phyloP scores from a whole-genome alignment of 2,329 filamentous ascomycete species.

The Penicillium sp. region DNA sequence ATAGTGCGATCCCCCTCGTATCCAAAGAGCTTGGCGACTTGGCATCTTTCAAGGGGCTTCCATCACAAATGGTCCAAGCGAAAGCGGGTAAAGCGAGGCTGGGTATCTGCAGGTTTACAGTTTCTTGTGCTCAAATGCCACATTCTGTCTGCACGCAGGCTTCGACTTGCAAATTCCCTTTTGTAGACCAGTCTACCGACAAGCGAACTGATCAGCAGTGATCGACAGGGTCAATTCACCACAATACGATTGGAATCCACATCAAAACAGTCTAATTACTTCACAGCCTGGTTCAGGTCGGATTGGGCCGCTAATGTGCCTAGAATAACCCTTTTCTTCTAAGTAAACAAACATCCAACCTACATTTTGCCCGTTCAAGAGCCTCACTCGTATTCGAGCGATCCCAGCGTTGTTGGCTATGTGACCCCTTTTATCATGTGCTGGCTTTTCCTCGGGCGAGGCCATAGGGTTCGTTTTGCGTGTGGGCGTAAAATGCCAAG shows the following conservation, averaged over 20 bases:
- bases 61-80: neutral
- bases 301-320: neutral
- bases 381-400: neutral
- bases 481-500: too few species aligned
- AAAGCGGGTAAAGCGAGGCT: neutral
- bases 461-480: neutral
- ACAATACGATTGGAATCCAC: neutral
- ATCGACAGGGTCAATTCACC: slow-evolving; percentile 1
- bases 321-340: neutral
- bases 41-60: neutral
- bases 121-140: too few species aligned
- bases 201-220: neutral
- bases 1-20: neutral
- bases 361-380: neutral
- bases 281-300: neutral
- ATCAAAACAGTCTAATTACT: neutral
- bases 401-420: neutral
- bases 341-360: too few species aligned
- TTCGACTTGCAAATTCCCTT: neutral
- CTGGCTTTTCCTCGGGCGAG: neutral
- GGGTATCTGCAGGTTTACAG: neutral
- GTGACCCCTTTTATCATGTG: neutral
- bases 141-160: too few species aligned
- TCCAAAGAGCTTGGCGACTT: neutral
- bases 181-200: neutral